A percentile compares a stretch with the other conserved stretches of the same genome.
phyloP scores from a whole-genome alignment of 1,284 basidiomycete genomes.

The Wallemia ichthyophaga region DNA sequence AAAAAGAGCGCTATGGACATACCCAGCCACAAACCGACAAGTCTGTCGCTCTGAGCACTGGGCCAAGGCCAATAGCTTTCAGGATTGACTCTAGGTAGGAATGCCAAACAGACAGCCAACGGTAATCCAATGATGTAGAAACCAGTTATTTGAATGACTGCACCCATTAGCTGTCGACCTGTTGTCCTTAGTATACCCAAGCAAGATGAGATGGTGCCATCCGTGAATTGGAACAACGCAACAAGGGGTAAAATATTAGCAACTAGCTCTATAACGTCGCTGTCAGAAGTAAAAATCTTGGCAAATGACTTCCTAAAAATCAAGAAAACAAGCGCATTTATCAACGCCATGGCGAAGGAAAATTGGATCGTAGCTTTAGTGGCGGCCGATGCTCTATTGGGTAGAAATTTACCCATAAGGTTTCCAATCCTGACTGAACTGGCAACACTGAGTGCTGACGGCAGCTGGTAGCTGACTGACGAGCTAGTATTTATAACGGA shows the following conservation, averaged over 20 bases:
- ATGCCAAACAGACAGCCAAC: not conserved
- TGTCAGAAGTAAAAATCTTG: not conserved
- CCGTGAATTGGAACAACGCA: not conserved
- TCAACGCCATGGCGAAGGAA: not conserved
- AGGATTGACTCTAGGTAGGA: not conserved
- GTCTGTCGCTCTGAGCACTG: not conserved
- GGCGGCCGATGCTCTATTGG: not conserved
- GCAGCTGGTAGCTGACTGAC: conserved; percentile 1
- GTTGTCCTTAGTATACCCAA: not conserved
- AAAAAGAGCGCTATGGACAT: not conserved
- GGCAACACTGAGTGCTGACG: not conserved
- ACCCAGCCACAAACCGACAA: not conserved
- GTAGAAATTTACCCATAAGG: not conserved
- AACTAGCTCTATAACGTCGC: not conserved
- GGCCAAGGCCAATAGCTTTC: not conserved
- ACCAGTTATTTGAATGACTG: not conserved
- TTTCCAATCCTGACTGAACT: not conserved
- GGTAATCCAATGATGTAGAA: not conserved
- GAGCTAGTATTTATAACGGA: not conserved
- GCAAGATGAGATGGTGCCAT: not conserved
- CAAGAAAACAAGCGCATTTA: not conserved
- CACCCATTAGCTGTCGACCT: not conserved
- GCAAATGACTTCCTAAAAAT: not conserved
- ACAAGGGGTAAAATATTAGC: not conserved
- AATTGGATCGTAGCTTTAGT: not conserved